Conservation (phyloP, 1,139 yeast species). For the Sugiyamaella sp. region DNA sequence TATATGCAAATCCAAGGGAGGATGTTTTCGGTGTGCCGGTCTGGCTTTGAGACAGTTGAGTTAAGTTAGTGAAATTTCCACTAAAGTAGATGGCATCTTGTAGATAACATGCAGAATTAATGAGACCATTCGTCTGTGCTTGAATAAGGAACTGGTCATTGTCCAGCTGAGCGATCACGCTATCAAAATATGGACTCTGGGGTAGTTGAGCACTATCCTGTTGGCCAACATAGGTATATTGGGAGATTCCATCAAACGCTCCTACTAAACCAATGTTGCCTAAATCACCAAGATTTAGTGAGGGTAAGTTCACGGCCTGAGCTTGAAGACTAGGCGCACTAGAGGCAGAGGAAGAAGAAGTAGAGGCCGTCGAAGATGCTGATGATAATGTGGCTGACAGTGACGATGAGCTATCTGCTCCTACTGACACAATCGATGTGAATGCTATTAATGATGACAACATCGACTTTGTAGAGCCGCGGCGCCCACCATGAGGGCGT, state of each 20-base stretch:
- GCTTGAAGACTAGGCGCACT: slow-evolving; percentile 1
- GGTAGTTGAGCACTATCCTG: slow-evolving; percentile 29
- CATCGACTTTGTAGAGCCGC: background rate
- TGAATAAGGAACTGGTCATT: slow-evolving; percentile 28
- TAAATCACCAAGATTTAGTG: slow-evolving; percentile 34
- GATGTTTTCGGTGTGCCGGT: slow-evolving; percentile 36
- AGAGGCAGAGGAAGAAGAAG: background rate
- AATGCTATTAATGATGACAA: background rate
- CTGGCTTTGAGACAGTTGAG: background rate
- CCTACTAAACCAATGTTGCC: slow-evolving; percentile 66
- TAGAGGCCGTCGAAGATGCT: background rate
- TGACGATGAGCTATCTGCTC: background rate
- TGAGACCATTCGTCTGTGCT: slow-evolving; percentile 37
- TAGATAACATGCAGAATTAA: slow-evolving; percentile 41
- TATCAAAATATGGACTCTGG: slow-evolving; percentile 30
- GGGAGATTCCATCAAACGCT: slow-evolving; percentile 60
- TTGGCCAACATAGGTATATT: slow-evolving; percentile 59
- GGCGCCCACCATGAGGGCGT: background rate
- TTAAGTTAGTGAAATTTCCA: slow-evolving; percentile 44
- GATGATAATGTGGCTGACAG: background rate
- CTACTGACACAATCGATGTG: background rate
- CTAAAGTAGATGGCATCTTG: slow-evolving; percentile 54
- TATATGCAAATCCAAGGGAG: slow-evolving; percentile 56
- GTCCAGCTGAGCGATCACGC: slow-evolving; percentile 34
- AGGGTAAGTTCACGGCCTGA: slow-evolving; percentile 35